Base-by-base conservation (phyloP, 495 filamentous ascomycete genomes). In the Podospora pseudopauciseta region DNA sequence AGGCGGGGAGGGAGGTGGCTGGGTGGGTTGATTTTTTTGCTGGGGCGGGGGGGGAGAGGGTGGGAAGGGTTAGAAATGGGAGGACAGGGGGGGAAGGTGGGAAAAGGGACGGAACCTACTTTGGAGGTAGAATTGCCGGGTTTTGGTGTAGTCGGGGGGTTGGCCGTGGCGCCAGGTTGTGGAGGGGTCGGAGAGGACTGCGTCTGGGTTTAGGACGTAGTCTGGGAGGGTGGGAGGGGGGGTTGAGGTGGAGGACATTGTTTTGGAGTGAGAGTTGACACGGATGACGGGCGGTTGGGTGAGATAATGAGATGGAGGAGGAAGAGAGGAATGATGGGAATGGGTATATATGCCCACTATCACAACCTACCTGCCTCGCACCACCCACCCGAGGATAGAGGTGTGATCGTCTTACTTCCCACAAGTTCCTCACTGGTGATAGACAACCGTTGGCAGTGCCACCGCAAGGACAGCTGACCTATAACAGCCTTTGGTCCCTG, bases 141-240 rank as follows among this genome's bases (percentile, higher is more conserved):
- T 90, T 64, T 86, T 86, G 54, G 77, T 79, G 78, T 90, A 90
- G 73, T 89, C 84, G 0, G 88, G 88, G 3, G 85, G 78, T 54
- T 71, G 76, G 11, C 85, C 85, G 76, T 89, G 84, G 55, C 88
- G 80, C 88, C 88, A 90, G 18, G 80, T 77, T 7, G 81, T 82
- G 28, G 73, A 66, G 19, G 64, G 63, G 72, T 90, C 87, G 59
- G 81, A 82, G 58, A 88, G 74, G 44, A 88, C 86, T 11, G 86
- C 87, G 72, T 89, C 83, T 11, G 84, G 80, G 68, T 88, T 83
- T 5, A 83, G 76, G 58, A 89, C 77, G 69, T 88, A 89, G 74
- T 90, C 88, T 11, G 87, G 87, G 1, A 77, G 64, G 5, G 34
- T 65, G 11, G 68, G 63, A 18, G 39, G 16, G 11, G 26, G 34